phyloP scores from a whole-genome alignment of 352 stramenopile genomes.

The Pythium dissimile region DNA sequence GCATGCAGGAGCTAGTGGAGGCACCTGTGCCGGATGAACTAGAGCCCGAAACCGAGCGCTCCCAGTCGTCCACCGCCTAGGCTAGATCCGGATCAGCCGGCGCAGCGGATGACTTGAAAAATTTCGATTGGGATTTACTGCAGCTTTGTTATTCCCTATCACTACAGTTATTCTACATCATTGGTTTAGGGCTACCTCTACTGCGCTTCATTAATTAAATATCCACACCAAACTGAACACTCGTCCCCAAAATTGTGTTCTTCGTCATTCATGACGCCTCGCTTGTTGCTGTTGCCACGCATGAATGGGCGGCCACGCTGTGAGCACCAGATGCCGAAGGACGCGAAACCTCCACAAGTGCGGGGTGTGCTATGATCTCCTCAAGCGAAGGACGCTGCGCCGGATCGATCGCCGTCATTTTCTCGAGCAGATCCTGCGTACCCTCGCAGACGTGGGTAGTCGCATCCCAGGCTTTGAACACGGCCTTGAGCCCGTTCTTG shows the following conservation, averaged over 20 bases:
- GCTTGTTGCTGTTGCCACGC: neutral
- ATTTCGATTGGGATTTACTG: neutral
- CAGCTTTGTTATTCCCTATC: neutral
- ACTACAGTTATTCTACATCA: constrained; percentile 12
- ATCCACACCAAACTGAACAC: neutral
- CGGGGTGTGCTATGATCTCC: constrained; percentile 65
- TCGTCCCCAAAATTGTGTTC: neutral
- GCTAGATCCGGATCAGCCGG: no score
- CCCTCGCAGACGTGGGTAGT: constrained; percentile 31
- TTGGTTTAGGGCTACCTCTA: no score
- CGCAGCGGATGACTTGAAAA: neutral
- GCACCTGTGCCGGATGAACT: neutral
- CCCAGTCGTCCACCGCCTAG: neutral
- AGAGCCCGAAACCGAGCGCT: constrained; percentile 1
- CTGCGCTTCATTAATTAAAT: no score
- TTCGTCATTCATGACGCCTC: constrained; percentile 3
- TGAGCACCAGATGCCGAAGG: neutral
- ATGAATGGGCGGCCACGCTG: constrained; percentile 1
- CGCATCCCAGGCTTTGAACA: constrained; percentile 72
- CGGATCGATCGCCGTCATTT: constrained; percentile 69
- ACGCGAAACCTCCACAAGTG: constrained; percentile 23
- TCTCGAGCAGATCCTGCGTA: constrained; percentile 70
- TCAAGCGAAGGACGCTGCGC: constrained; percentile 48
- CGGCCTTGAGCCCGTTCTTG: constrained; percentile 63
- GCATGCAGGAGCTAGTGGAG: constrained; percentile 13